Evolutionary conservation across 345 rosid genomes (phyloP), one percentile per base, ranked within the genome.

Genomic region (Kernera saxatilis): DNA sequence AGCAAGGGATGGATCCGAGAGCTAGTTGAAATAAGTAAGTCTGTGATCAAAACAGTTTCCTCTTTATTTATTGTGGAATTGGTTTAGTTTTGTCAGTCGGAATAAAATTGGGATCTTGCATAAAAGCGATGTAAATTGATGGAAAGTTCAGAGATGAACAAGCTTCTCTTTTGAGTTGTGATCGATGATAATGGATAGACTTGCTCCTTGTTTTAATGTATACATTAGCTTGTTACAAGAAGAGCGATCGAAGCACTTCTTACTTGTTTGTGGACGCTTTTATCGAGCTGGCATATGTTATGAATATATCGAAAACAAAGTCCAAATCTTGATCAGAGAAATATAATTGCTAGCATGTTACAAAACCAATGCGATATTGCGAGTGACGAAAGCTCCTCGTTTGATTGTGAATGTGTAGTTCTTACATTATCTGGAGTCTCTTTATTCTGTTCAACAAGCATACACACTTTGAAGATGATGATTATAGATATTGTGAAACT

Each of bases 1-100:
- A 88, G 74, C 92, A 91, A 18, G 96, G 99, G 67, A 91, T 85
- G 73, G 98, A 89, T 56, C 98, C 98, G 0, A 83, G 91, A 82
- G 93, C 89, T 1, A 78, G 80, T 78, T 93, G 75, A 80, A 71
- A 10, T 14, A 41, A 15, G 79, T 4, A 62, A 26, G 45, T 43
- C 10, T 70, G 15, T 50, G 39, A 43, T 67, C 79, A 0, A 41
- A 35, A 67, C 51, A 36, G 25, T 21, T 48, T 60, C 39, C 39
- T 50, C 40, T 44, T 70, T 75, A 56, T 60, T 69, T 12, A 4
- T 39, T 30, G 49, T 66, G 67, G 64, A 37, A 61, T 60, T 49
- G 27, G n/a, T 65, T 65, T 52, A 30, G 36, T 40, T 41, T 73
- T 25, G 14, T 29, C n/a, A 21, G 46, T 69, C 3, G 36, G 45